Base-by-base conservation (phyloP, 2,329 filamentous ascomycete species). In the Fusarium anguioides region DNA sequence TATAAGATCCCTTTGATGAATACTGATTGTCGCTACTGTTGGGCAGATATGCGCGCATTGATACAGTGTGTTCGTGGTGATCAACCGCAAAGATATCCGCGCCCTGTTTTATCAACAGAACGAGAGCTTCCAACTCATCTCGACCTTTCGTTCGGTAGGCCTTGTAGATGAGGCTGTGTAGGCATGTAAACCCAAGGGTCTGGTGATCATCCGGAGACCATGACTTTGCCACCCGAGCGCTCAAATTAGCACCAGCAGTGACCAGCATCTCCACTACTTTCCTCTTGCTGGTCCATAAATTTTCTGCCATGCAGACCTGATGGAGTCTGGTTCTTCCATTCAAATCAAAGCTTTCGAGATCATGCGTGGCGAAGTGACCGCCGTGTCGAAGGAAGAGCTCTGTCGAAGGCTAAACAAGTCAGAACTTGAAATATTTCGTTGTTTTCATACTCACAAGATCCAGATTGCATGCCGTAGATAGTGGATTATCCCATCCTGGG, bases 201-300 rank as follows among this genome's bases (percentile, higher is more conserved):
- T 59, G 53, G 3, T 60, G 45, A 29, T 60, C 53, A 3, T 60
- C 57, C n/a, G 45, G 53, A 4, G 53, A 60, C 57, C 53, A 60
- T 8, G 53, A 60, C 14, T 35, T 57, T 4, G 17, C n/a, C 4
- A 60, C 6, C 0, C 39, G 39, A 5, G 53, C 44, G 15, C 17
- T 24, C 11, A 60, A 10, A 17, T 35, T n/a, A 8, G 45, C 45
- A 1, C 57, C 53, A 4, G 54, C 57, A 14, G 39, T 36, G 2
- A 40, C 23, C 2, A 60, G 42, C 53, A 60, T 60, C 4, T 14
- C 31, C 4, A 60, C 39, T 27, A 39, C 57, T 4, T 59, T 60
- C 8, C 23, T 35, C 39, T 59, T 59, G 18, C 52, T 58, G 2
- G 44, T 58, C 4, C 21, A 40, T 35, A 21, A 52, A 3, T 33